Conservation (phyloP, 345 rosid genomes). For the Luvunga scandens region DNA sequence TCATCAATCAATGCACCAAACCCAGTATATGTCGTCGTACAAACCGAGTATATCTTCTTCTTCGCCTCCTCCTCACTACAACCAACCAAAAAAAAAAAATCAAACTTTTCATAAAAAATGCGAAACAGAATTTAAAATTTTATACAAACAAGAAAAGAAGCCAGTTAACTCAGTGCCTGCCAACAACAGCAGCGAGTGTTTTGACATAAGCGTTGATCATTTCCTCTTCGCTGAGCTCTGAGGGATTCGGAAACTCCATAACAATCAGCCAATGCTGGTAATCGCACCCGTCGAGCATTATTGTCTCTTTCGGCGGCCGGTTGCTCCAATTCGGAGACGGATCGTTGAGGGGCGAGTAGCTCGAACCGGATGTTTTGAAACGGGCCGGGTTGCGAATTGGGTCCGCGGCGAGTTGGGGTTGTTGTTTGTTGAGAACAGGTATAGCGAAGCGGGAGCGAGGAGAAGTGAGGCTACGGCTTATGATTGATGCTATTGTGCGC, state of each 20-base stretch:
- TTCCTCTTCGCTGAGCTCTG: constrained; percentile 80
- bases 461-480: constrained; percentile 37
- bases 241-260: constrained; percentile 77
- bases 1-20: constrained; percentile 93
- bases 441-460: constrained; percentile 51
- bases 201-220: constrained; percentile 80
- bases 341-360: constrained; percentile 85
- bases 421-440: constrained; percentile 36
- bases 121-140: not conserved
- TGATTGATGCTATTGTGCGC: constrained; percentile 44
- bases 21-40: constrained; percentile 82
- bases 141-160: not conserved
- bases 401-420: constrained; percentile 21
- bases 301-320: constrained; percentile 91
- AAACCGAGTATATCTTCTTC: constrained; percentile 95
- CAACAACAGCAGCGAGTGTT: constrained; percentile 72
- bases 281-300: constrained; percentile 91
- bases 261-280: constrained; percentile 95
- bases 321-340: constrained; percentile 93
- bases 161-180: constrained; percentile 39
- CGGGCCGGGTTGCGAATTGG: constrained; percentile 40
- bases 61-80: constrained; percentile 93
- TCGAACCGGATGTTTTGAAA: constrained; percentile 62
- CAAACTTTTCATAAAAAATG: not conserved
- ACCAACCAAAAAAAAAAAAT: constrained; percentile 8